phyloP scores from a whole-genome alignment of 192 early-diverging fungal genomes.

The Coemansia sp. region DNA sequence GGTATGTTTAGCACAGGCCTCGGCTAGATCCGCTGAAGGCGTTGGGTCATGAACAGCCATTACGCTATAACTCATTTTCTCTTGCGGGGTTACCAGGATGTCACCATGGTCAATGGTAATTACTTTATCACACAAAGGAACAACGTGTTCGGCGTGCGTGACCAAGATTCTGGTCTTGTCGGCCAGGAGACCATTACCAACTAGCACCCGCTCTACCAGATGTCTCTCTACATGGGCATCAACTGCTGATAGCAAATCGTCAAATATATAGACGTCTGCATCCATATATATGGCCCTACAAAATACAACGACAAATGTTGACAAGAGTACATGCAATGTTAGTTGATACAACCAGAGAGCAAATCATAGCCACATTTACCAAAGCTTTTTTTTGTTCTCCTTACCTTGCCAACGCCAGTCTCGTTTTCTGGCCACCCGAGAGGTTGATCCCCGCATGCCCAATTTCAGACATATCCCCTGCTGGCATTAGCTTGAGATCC shows the following conservation, averaged over 20 bases:
- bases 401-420: slow-evolving; percentile 63
- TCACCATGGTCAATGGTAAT: slow-evolving; percentile 16
- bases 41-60: background rate
- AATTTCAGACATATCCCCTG: slow-evolving; percentile 57
- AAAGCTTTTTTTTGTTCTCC: background rate
- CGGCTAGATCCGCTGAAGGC: background rate
- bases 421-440: slow-evolving; percentile 65
- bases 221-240: slow-evolving; percentile 34
- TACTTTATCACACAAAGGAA: slow-evolving; percentile 32
- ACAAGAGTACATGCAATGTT: background rate
- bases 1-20: background rate
- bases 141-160: slow-evolving; percentile 43
- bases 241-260: slow-evolving; percentile 38
- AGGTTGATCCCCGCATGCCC: slow-evolving; percentile 62
- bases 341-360: background rate
- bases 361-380: background rate
- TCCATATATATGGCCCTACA: slow-evolving; percentile 62
- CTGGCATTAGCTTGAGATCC: slow-evolving; percentile 25
- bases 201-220: slow-evolving; percentile 33
- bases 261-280: slow-evolving; percentile 55
- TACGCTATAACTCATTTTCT: background rate
- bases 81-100: background rate
- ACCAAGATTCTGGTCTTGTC: slow-evolving; percentile 37
- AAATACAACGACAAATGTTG: background rate
- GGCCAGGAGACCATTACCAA: slow-evolving; percentile 20